Evolutionary conservation across 2,329 filamentous ascomycete species (phyloP), one percentile per base, ranked within the genome.

Genomic region (Aspergillus ibericus): DNA sequence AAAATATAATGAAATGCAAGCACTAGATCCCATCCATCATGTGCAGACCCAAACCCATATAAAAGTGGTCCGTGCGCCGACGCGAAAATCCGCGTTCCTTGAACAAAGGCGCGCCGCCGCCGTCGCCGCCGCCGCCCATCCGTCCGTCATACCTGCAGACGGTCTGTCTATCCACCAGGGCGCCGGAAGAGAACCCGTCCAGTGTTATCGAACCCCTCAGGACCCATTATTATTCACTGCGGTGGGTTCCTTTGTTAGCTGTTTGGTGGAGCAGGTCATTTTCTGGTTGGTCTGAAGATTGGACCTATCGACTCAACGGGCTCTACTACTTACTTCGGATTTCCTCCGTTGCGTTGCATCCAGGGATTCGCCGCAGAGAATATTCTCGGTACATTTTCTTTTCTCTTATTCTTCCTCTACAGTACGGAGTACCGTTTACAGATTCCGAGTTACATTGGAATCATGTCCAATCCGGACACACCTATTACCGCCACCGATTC

Each of bases 61-160:
- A 71, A 60, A 63, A 25, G 1, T 72, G 71, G 71, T 65, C 71
- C 59, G 71, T 74, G 71, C 71, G 15, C 59, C 10, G 61, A 74
- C 70, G 68, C 71, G 71, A 71, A 70, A 69, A 67, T 63, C 64
- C 70, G 69, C 70, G 71, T 65, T 58, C 36, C 29, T 29, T 27
- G 47, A 53, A 46, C 48, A 42, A 50, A 44, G 53, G 44, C 44
- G 44, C 44, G 44, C 44, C 42, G 20, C 42, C 5, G 22, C 9
- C 27, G 22, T 3, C 27, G 27, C 27, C 8, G 27, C 8, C 27
- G 27, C 27, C 5, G 27, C 27, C 9, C 27, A 29, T 32, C 34
- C 53, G 22, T 44, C 46, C 49, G 32, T 40, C 34, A 42, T 22
- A 35, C 27, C 42, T 59, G 36, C 38, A 29, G 47, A 36, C 35